Percentiles rank a stretch among this genome's conserved stretches.
Conservation (phyloP, 2,329 filamentous ascomycete genomes). For the Aspergillus pseudonomiae region DNA sequence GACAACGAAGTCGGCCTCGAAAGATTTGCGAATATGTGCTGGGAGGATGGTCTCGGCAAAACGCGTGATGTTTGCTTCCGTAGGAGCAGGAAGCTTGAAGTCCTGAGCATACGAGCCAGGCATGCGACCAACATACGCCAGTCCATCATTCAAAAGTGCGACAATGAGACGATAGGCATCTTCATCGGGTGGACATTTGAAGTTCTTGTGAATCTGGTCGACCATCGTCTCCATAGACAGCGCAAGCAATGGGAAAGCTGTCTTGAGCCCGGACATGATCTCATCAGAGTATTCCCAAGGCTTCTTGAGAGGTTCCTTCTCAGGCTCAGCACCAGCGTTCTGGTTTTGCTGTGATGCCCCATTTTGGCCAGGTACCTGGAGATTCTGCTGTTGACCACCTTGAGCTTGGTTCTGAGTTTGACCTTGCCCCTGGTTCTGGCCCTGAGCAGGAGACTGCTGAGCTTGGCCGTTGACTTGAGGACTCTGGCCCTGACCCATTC, state of each 20-base stretch:
- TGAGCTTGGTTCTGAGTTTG: conserved; percentile 29
- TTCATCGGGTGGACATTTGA: conserved; percentile 98
- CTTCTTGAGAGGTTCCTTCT: conserved; percentile 63
- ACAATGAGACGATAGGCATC: conserved; percentile 97
- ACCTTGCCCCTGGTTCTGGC: conserved; percentile 22
- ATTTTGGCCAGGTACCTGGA: conserved; percentile 35
- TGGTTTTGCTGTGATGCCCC: conserved; percentile 29
- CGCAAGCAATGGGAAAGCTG: conserved; percentile 91
- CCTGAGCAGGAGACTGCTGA: conserved; percentile 15
- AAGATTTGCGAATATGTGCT: conserved; percentile 90
- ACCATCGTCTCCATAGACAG: conserved; percentile 99
- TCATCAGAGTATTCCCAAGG: conserved; percentile 98
- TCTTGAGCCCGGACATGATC: conserved; percentile 93
- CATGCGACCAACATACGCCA: conserved; percentile 88
- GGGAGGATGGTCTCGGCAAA: conserved; percentile 97
- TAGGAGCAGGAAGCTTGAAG: conserved; percentile 84
- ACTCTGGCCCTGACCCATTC: conserved; percentile 19
- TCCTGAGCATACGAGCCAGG: conserved; percentile 86
- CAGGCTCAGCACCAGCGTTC: conserved; percentile 26
- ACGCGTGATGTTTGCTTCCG: conserved; percentile 92
- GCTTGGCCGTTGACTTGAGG: conserved; percentile 20
- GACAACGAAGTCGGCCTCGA: conserved; percentile 94
- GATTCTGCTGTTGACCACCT: conserved; percentile 27
- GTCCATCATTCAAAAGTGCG: conserved; percentile 91
- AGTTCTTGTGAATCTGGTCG: conserved; percentile 97